A percentile compares a stretch with the other conserved stretches of the same genome.
Evolutionary conservation across 2,329 filamentous ascomycete genomes (phyloP).

Genomic region (Talaromyces sp.): DNA sequence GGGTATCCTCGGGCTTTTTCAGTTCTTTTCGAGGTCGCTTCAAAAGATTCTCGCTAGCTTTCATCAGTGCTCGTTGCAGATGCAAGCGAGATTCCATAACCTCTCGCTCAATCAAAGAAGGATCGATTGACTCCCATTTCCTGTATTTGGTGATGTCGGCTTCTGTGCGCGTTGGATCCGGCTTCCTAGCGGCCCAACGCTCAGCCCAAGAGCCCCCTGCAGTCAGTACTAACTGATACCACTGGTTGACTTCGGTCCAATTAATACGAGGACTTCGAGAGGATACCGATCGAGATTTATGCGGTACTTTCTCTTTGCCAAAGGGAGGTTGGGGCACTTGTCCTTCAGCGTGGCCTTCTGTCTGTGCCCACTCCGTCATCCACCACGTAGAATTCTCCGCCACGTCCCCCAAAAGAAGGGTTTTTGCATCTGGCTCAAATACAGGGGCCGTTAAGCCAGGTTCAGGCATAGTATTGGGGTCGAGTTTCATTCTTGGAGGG

Average conservation of each 20-base stretch:
- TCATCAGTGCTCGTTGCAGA: conserved; percentile 70
- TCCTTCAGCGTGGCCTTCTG: conserved; percentile 34
- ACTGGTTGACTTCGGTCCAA: conserved; percentile 71
- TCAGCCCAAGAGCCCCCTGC: conserved; percentile 69
- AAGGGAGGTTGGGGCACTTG: conserved; percentile 31
- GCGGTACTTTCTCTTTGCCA: conserved; percentile 37
- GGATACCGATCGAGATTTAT: conserved; percentile 48
- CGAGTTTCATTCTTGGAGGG: conserved; percentile 35
- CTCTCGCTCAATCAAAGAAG: conserved; percentile 54
- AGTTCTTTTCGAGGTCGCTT: conserved; percentile 76
- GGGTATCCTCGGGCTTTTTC: conserved; percentile 67
- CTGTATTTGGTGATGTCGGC: conserved; percentile 25
- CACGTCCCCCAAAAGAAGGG: conserved; percentile 72
- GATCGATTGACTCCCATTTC: conserved; percentile 46
- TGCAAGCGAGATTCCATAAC: conserved; percentile 68
- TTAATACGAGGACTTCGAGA: conserved; percentile 70
- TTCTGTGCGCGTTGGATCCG: conserved; percentile 32
- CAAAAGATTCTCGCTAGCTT: conserved; percentile 75
- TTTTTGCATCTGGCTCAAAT: conserved; percentile 72
- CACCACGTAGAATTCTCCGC: conserved; percentile 84
- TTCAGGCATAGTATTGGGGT: conserved; percentile 34
- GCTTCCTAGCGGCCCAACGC: conserved; percentile 59
- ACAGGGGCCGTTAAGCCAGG: conserved; percentile 44
- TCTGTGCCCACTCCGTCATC: conserved; percentile 61
- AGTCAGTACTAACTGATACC: conserved; percentile 72